Evolutionary conservation across 2,329 filamentous ascomycete genomes (phyloP).

Genomic region (Fusarium longipes): DNA sequence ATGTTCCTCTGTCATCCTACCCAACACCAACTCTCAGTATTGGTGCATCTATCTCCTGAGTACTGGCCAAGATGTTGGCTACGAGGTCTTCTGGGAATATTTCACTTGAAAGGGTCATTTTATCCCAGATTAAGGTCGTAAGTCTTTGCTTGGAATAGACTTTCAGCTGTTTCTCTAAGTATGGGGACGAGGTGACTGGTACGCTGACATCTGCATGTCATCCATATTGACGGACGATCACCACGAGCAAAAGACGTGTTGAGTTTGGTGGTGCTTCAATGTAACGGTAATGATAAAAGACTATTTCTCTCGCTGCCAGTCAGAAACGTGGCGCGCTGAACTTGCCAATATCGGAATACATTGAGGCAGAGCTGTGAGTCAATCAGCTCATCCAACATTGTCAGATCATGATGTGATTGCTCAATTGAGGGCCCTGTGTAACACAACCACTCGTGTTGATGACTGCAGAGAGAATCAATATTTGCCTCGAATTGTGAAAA

Average conservation of each 20-base stretch:
- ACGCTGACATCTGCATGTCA: background rate
- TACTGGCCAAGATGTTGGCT: background rate
- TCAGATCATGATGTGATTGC: background rate
- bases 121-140: no score
- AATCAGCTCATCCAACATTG: background rate
- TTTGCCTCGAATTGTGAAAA: background rate
- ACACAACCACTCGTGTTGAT: background rate
- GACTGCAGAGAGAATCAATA: background rate
- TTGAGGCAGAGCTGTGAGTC: background rate
- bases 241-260: background rate
- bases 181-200: accelerated
- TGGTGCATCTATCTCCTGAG: background rate
- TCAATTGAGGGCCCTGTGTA: background rate
- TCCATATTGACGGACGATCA: background rate
- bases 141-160: accelerated
- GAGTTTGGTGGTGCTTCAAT: background rate
- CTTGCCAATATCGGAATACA: background rate
- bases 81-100: accelerated
- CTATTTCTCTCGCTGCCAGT: background rate
- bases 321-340: background rate
- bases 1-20: background rate
- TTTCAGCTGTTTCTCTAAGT: accelerated
- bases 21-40: accelerated
- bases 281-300: background rate
- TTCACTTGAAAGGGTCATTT: background rate